These are phyloP conservation scores for Fusarium irregulare DNA, from an alignment of 2,329 filamentous ascomycete species.

Conservation along the genomic window DNA sequence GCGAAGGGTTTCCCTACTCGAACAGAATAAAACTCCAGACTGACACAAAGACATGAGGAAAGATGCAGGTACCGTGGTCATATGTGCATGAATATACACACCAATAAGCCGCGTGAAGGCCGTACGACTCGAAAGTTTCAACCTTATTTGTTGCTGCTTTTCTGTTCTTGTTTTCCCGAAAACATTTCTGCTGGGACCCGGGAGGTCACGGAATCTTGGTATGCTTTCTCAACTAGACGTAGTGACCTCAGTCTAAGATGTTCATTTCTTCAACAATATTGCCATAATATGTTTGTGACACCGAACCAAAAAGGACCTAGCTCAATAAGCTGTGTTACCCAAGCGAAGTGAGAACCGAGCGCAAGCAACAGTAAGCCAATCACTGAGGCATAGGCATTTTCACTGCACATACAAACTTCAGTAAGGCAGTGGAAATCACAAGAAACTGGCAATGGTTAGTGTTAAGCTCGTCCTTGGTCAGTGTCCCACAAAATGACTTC, in stretches of 20 bases:
- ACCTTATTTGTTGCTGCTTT: not conserved
- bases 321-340: not conserved
- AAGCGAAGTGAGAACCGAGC: not conserved
- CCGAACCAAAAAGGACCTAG: not conserved
- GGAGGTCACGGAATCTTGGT: not conserved
- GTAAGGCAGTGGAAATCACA: not conserved
- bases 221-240: not conserved
- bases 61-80: not conserved
- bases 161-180: not conserved
- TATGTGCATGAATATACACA: not conserved
- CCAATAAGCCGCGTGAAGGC: not conserved
- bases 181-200: not conserved
- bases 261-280: not conserved
- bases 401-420: too few relatives aligned
- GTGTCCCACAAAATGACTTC: not conserved
- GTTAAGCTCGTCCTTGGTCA: not conserved
- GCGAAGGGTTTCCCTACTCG: not conserved
- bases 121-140: conserved; percentile 1
- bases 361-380: not conserved
- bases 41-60: not conserved
- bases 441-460: not conserved
- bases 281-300: not conserved
- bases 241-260: not conserved
- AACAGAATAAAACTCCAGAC: not conserved
- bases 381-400: not conserved